Conservation (phyloP, 1,139 yeast species). For the Taphrina pruni region DNA sequence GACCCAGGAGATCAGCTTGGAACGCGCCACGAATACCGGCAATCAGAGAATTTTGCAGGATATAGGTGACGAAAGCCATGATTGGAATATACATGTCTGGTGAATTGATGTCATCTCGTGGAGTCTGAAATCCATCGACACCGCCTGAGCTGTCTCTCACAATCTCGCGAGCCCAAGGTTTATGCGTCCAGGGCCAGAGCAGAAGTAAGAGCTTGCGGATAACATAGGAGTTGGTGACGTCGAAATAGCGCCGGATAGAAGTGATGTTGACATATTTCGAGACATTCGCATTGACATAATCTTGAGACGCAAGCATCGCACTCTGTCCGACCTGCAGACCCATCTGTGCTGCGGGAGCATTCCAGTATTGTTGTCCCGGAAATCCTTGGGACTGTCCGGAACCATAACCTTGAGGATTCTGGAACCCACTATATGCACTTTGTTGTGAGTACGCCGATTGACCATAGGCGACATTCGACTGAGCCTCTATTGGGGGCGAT, state of each 20-base stretch:
- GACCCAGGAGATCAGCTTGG: constrained; percentile 91
- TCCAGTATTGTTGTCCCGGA: constrained; percentile 57
- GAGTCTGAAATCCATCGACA: constrained; percentile 67
- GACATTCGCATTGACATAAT: constrained; percentile 74
- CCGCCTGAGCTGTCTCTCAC: constrained; percentile 48
- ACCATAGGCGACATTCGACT: constrained; percentile 43
- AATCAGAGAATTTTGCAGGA: constrained; percentile 79
- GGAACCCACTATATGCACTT: constrained; percentile 43
- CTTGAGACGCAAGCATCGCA: constrained; percentile 73
- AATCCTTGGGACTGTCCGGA: constrained; percentile 25
- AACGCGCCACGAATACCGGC: constrained; percentile 89
- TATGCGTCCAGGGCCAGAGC: constrained; percentile 83
- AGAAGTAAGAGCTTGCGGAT: constrained; percentile 72
- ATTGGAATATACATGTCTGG: constrained; percentile 96
- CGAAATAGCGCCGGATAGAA: constrained; percentile 81
- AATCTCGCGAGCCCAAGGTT: constrained; percentile 63
- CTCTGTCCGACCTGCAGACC: constrained; percentile 88
- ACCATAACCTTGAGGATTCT: constrained; percentile 6
- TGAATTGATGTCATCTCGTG: constrained; percentile 83
- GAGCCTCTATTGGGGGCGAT: constrained; percentile 48
- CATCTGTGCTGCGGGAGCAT: constrained; percentile 81
- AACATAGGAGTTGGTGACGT: constrained; percentile 88
- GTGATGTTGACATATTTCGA: constrained; percentile 51
- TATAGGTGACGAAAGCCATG: constrained; percentile 90
- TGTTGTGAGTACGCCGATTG: constrained; percentile 42